Evolutionary conservation across 2,329 filamentous ascomycete species (phyloP), one percentile per base, ranked within the genome.

Genomic region (Diplodia mutila): DNA sequence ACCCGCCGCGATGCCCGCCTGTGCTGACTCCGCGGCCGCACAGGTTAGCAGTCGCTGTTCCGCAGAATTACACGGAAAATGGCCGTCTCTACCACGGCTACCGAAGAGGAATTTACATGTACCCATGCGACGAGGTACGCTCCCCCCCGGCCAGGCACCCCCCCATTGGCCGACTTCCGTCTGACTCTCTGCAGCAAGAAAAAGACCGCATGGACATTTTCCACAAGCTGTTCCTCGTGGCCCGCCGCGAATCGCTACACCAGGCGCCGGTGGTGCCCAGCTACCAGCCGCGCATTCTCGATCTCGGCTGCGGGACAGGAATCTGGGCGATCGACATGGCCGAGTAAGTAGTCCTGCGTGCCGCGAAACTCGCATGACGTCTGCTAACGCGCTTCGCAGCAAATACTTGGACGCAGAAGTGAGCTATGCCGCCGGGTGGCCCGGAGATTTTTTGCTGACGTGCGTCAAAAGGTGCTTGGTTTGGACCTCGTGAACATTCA

Each of bases 311-410:
- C 70, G 94, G 94, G 23, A 97, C 93, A 0, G 93, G 93, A 48
- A 94, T 97, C 69, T 98, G 94, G 94, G 88, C 91, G 49, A 91
- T 96, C 73, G 91, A 94, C 72, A 90, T 97, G 80, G 91, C 91
- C 70, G 89, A 91, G 86, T 92, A 82, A 81, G 87, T 80, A 21
- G 6, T 21, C 29, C 12, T 59, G 29, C 49, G 34, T 54, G n/a
- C 34, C 29, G 6, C 54, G 3, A 14, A 27, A 29, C 16, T 12
- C 53, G 49, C 64, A 65, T 49, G 23, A 48, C 16, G 69, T 48
- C 68, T 63, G 75, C 76, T 79, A 77, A 79, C 72, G 61, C 25
- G 23, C 66, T 53, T 64, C 61, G 69, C 74, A 85, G 81, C 72
- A 83, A 83, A 76, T 89, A 86, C 74, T 82, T 82, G 14, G 74